Evolutionary conservation across 306 rosid genomes (phyloP).

Genomic region (Luffa acutangula): DNA sequence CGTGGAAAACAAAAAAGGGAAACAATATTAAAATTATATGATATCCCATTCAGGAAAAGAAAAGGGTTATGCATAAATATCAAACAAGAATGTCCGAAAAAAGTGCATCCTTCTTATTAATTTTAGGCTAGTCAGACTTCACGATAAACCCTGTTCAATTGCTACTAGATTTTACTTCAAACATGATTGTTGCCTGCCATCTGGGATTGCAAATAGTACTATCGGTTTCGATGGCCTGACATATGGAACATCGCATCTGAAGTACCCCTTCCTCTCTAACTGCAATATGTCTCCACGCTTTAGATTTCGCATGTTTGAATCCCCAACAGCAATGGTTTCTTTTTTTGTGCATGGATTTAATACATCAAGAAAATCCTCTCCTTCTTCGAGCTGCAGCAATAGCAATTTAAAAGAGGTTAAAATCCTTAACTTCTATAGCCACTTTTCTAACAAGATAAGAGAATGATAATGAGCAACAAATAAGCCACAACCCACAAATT

Average conservation of each 20-base stretch:
- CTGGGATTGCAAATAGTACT: constrained; percentile 68
- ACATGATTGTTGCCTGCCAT: constrained; percentile 64
- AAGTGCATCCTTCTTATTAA: background rate
- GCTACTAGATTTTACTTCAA: constrained; percentile 27
- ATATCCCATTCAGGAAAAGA: background rate
- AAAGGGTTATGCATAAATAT: background rate
- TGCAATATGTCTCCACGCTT: constrained; percentile 70
- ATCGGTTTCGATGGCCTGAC: constrained; percentile 20
- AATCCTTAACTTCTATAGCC: background rate
- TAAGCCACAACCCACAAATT: background rate
- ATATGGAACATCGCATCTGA: constrained; percentile 68
- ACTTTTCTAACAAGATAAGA: background rate
- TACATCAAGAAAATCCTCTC: constrained; percentile 67
- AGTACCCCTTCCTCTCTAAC: constrained; percentile 92
- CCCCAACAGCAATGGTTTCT: constrained; percentile 72
- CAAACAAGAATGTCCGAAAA: background rate
- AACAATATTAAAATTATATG: background rate
- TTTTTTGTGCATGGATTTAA: constrained; percentile 68
- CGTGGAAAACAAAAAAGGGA: background rate
- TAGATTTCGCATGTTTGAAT: constrained; percentile 68
- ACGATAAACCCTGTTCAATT: background rate
- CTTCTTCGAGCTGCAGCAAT: constrained; percentile 86
- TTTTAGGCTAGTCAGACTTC: background rate
- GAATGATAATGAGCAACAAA: background rate
- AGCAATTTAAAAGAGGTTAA: constrained; percentile 1